Conservation (phyloP, 2,329 filamentous ascomycete species). For the Alternaria rosae region DNA sequence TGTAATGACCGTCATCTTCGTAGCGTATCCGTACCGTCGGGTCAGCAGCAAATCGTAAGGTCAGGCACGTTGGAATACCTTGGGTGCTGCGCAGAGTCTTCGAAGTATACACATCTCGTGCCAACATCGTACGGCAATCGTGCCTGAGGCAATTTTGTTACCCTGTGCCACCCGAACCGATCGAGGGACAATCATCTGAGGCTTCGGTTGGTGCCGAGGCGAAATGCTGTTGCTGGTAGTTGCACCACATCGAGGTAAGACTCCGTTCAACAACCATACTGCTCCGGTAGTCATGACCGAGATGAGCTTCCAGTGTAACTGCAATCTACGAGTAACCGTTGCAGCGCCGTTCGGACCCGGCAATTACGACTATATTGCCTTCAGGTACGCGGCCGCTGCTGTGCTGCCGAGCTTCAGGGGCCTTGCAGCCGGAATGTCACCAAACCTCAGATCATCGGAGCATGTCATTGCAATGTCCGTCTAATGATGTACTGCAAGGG, state of each 20-base stretch:
- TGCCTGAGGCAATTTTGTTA: background rate
- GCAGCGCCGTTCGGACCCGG: constrained; percentile 7
- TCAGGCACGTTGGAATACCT: background rate
- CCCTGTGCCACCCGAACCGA: background rate
- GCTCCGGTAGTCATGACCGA: constrained; percentile 6
- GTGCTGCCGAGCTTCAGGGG: constrained; percentile 14
- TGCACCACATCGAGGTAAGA: constrained; percentile 6
- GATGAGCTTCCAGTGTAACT: constrained; percentile 7
- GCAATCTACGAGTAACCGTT: constrained; percentile 4
- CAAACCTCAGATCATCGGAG: constrained; percentile 10
- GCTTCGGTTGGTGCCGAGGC: constrained; percentile 1
- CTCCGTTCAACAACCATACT: constrained; percentile 3
- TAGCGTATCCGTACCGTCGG: constrained; percentile 16
- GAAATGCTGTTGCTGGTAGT: background rate
- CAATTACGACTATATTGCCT: constrained; percentile 7
- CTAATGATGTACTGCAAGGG: constrained; percentile 6
- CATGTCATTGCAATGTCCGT: constrained; percentile 19
- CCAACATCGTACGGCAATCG: constrained; percentile 7
- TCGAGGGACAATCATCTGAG: constrained; percentile 1
- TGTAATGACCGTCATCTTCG: constrained; percentile 14
- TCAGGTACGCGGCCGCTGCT: constrained; percentile 2
- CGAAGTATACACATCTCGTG: background rate
- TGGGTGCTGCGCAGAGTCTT: constrained; percentile 12
- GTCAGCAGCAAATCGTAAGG: constrained; percentile 6
- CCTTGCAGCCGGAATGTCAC: constrained; percentile 13